phyloP scores from a whole-genome alignment of 2,329 filamentous ascomycete species.

The Phaeomoniella chlamydospora region DNA sequence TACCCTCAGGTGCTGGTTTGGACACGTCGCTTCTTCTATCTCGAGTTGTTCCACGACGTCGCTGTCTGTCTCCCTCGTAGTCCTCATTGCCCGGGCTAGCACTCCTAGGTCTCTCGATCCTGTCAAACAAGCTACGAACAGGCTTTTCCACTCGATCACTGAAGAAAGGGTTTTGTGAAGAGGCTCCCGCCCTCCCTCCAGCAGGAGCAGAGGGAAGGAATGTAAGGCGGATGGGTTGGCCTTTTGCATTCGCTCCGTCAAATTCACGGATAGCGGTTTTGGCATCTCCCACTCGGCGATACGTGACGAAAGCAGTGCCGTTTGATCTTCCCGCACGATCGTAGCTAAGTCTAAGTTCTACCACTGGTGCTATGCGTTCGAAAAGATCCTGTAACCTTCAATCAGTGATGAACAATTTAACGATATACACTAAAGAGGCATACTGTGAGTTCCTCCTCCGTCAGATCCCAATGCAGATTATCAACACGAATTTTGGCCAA shows the following conservation, averaged over 20 bases:
- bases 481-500: conserved; percentile 68
- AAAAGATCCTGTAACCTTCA: conserved; percentile 55
- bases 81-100: conserved; percentile 23
- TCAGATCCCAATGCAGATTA: conserved; percentile 86
- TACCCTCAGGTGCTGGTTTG: conserved; percentile 47
- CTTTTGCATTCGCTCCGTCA: conserved; percentile 80
- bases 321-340: conserved; percentile 81
- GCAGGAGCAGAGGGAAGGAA: conserved; percentile 42
- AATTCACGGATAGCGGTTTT: conserved; percentile 62
- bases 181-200: conserved; percentile 14
- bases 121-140: conserved; percentile 50
- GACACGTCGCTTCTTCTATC: conserved; percentile 37
- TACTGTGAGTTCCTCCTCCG: conserved; percentile 70
- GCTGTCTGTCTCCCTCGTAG: conserved; percentile 23
- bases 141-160: conserved; percentile 33
- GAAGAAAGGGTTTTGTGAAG: conserved; percentile 24
- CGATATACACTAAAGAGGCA: too few relatives aligned
- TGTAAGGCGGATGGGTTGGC: conserved; percentile 65
- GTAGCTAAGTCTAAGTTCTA: conserved; percentile 58
- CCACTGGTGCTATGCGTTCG: conserved; percentile 57
- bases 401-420: conserved; percentile 1
- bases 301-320: conserved; percentile 72
- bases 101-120: conserved; percentile 36
- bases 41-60: conserved; percentile 24
- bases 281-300: conserved; percentile 57